A percentile compares a stretch with the other conserved stretches of the same genome.
Conservation (phyloP, 2,329 filamentous ascomycete species). For the Penicillium sp. region DNA sequence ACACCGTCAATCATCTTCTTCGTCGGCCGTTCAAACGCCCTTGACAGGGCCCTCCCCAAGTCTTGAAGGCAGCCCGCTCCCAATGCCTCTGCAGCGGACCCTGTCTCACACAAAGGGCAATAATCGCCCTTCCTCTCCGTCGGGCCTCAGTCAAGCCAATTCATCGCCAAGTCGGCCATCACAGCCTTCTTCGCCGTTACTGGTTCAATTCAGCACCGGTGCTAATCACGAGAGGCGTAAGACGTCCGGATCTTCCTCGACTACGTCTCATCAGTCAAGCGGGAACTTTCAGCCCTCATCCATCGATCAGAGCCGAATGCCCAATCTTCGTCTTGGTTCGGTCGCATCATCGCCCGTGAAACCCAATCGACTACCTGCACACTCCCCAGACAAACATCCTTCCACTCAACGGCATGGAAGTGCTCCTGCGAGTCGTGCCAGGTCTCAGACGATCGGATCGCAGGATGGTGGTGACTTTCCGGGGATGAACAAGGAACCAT, state of each 20-base stretch:
- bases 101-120: slow-evolving; percentile 73
- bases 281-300: slow-evolving; percentile 63
- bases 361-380: slow-evolving; percentile 35
- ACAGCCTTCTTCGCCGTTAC: slow-evolving; percentile 76
- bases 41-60: slow-evolving; percentile 43
- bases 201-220: slow-evolving; percentile 91
- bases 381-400: slow-evolving; percentile 56
- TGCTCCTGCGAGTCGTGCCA: slow-evolving; percentile 62
- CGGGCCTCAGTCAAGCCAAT: slow-evolving; percentile 68
- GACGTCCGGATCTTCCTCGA: slow-evolving; percentile 83
- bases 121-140: slow-evolving; percentile 80
- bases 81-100: slow-evolving; percentile 73
- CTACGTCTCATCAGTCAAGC: slow-evolving; percentile 70
- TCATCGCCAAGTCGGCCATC: slow-evolving; percentile 85
- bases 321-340: slow-evolving; percentile 47
- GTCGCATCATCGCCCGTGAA: slow-evolving; percentile 51
- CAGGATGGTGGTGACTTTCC: slow-evolving; percentile 75
- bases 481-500: slow-evolving; percentile 55
- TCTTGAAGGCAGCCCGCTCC: slow-evolving; percentile 77
- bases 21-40: slow-evolving; percentile 20
- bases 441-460: slow-evolving; percentile 89
- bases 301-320: slow-evolving; percentile 63
- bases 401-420: slow-evolving; percentile 59
- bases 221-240: slow-evolving; percentile 80
- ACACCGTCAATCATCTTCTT: slow-evolving; percentile 42